Percentiles rank a stretch among this genome's conserved stretches.
These are phyloP conservation scores for Nephromyces sp. DNA, from an alignment of 169 alveolate species.

Conservation along the genomic window DNA sequence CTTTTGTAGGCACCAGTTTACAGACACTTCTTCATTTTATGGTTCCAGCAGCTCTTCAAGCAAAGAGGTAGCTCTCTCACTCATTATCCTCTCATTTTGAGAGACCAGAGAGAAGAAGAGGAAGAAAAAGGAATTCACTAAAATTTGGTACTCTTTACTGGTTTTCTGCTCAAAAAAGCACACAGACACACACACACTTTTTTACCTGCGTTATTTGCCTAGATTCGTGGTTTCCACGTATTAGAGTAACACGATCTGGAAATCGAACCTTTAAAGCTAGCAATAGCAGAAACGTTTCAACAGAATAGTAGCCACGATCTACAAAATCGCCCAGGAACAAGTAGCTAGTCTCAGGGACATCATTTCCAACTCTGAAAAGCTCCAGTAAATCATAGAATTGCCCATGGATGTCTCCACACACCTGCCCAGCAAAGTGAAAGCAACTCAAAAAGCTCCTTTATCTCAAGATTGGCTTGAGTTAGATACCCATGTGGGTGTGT, in stretches of 20 bases:
- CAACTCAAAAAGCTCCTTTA: too few relatives aligned
- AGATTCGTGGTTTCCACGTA: conserved; percentile 91
- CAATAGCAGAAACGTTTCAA: conserved; percentile 83
- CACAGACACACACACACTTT: not conserved
- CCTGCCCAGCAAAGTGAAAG: conserved; percentile 29
- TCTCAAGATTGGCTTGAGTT: too few relatives aligned
- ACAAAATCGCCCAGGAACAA: conserved; percentile 95
- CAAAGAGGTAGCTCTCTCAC: too few relatives aligned
- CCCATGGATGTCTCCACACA: conserved; percentile 97
- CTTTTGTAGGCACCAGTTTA: too few relatives aligned
- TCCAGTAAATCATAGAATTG: conserved; percentile 93
- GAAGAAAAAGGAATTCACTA: too few relatives aligned
- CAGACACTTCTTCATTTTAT: too few relatives aligned
- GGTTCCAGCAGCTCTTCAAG: too few relatives aligned
- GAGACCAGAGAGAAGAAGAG: too few relatives aligned
- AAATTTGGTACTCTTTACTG: too few relatives aligned
- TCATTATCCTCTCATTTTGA: too few relatives aligned
- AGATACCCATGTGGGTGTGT: too few relatives aligned
- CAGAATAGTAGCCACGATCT: conserved; percentile 91
- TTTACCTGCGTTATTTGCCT: conserved; percentile 87
- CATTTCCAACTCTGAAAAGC: conserved; percentile 83
- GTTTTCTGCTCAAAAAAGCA: too few relatives aligned
- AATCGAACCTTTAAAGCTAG: conserved; percentile 82
- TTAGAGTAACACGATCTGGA: conserved; percentile 77
- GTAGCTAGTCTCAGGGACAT: conserved; percentile 91